phyloP scores from a whole-genome alignment of 2,329 filamentous ascomycete genomes.

The Colletotrichum sp. region DNA sequence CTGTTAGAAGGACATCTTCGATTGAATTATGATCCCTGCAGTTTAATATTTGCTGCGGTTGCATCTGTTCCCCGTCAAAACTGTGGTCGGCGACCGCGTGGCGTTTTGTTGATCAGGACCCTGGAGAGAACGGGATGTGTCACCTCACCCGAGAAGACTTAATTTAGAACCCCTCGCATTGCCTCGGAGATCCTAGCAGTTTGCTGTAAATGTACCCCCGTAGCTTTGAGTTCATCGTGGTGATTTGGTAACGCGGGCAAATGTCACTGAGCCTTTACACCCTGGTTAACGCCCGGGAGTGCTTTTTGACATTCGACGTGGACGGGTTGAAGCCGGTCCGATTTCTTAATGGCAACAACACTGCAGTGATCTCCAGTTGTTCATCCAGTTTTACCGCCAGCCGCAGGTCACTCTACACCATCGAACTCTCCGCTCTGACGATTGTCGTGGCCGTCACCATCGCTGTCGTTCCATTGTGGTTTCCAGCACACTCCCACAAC shows the following conservation, averaged over 20 bases:
- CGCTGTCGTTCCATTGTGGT: neutral
- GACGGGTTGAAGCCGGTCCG: neutral
- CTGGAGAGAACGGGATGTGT: neutral
- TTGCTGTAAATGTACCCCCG: neutral
- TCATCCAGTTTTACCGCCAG: neutral
- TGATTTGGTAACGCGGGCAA: neutral
- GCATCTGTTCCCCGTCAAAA: neutral
- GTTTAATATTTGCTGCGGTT: neutral
- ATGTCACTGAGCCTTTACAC: neutral
- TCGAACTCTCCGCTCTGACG: neutral
- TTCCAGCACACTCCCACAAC: neutral
- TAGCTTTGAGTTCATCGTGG: neutral
- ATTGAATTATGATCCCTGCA: neutral
- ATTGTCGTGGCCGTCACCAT: neutral
- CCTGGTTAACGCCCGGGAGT: neutral
- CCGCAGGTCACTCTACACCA: neutral
- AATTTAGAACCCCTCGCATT: neutral
- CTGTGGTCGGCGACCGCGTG: neutral
- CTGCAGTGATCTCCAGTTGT: neutral
- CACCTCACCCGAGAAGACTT: neutral
- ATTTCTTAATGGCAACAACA: neutral
- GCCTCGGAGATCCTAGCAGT: neutral
- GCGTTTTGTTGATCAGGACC: neutral
- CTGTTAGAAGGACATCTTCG: neutral
- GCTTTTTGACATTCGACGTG: neutral